A percentile compares a stretch with the other conserved stretches of the same genome.
Conservation (phyloP, 805 yeast genomes). For the Diddensiella transvaalensis region DNA sequence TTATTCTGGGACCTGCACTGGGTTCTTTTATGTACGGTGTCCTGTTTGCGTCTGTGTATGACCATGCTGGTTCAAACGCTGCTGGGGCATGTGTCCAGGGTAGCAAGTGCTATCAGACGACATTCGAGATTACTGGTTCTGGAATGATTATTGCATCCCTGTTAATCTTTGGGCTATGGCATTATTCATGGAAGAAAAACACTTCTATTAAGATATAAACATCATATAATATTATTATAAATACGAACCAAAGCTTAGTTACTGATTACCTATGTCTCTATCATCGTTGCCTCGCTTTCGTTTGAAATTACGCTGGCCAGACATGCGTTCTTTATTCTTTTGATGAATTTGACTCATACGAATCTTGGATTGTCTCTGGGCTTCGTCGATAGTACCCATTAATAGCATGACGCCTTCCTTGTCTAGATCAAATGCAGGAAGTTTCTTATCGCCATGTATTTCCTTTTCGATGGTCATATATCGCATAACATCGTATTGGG, state of each 20-base stretch:
- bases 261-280: slow-evolving; percentile 44
- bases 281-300: slow-evolving; percentile 43
- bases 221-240: background rate
- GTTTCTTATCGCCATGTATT: slow-evolving; percentile 59
- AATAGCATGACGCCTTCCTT: slow-evolving; percentile 72
- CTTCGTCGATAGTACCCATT: slow-evolving; percentile 85
- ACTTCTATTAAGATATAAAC: background rate
- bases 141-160: slow-evolving; percentile 25
- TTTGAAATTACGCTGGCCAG: slow-evolving; percentile 35
- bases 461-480: slow-evolving; percentile 86
- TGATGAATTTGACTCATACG: slow-evolving; percentile 68
- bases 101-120: slow-evolving; percentile 25
- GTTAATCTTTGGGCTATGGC: slow-evolving; percentile 19
- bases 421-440: slow-evolving; percentile 79
- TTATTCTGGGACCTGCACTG: slow-evolving; percentile 83
- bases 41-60: slow-evolving; percentile 63
- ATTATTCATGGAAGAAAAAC: slow-evolving; percentile 19
- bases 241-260: background rate
- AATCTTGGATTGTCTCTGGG: slow-evolving; percentile 83
- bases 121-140: slow-evolving; percentile 28
- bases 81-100: slow-evolving; percentile 17
- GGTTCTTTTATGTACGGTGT: slow-evolving; percentile 70
- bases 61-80: slow-evolving; percentile 27
- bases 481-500: slow-evolving; percentile 91
- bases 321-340: slow-evolving; percentile 36